Evolutionary conservation across 176 grass and related monocot species (phyloP), one percentile per base, ranked within the genome.

Genomic region (Hyparrhenia diplandra): DNA sequence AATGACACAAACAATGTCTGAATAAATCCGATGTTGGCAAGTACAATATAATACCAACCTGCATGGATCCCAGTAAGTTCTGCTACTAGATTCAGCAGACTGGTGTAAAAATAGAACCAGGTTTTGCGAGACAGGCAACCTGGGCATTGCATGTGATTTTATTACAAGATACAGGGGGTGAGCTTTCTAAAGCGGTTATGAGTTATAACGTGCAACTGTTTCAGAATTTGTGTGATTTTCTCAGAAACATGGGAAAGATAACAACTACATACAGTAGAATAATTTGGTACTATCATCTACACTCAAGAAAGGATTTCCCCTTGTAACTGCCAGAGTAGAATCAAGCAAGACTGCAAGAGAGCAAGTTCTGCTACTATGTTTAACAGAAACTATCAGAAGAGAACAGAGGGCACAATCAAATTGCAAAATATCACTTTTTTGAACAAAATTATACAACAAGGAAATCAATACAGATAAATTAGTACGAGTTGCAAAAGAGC

Each of bases 271-370:
- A 45, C 32, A 67, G 18, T 52, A 9, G 45, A 69, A 70, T 28
- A 51, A 52, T 59, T 35, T 13, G 60, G 42, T 54, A 61, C 39
- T 63, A 52, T 80, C n/a, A n/a, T 79, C 67, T 66, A 79, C 20
- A 45, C 1, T 54, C 20, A 78, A 72, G 20, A 52, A 39, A 27
- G 5, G 10, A 69, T 62, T 57, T 30, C 16, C 51, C 9, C 1
- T 74, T n/a, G 29, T 18, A 21, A 60, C 24, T 35, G 18, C 23
- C 2, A 18, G 29, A 40, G 32, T 37, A 87, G 18, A 78, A 24
- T 10, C 36, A 84, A 79, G 47, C 46, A 83, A 41, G 39, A 41
- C 39, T 41, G 39, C 39, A 41, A 77, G 2, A 10, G 20, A 74
- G 75, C 8, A 45, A 29, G 58, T 83, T 41, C 16, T n/a, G 29